These are phyloP conservation scores for Phytophthora citricola DNA, from an alignment of 352 stramenopile genomes.

Conservation along the genomic window DNA sequence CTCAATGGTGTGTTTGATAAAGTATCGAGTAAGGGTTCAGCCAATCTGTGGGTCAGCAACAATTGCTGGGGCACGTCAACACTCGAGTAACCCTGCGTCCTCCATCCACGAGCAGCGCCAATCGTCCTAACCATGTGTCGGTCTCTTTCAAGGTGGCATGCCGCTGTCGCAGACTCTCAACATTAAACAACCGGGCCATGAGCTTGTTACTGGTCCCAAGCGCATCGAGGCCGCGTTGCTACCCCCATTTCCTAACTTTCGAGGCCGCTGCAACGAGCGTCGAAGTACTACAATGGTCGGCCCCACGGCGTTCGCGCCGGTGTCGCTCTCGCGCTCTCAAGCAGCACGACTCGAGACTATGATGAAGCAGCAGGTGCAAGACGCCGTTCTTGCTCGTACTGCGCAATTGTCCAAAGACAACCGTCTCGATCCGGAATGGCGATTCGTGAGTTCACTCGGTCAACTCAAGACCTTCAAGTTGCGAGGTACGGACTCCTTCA, in stretches of 20 bases:
- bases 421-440: slow-evolving; percentile 49
- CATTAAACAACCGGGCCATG: slow-evolving; percentile 4
- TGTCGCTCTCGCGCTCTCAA: slow-evolving; percentile 42
- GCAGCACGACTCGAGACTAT: slow-evolving; percentile 38
- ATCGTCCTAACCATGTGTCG: slow-evolving; percentile 20
- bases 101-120: not conserved
- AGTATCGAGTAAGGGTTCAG: slow-evolving; percentile 2
- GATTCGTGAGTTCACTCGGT: slow-evolving; percentile 40
- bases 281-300: slow-evolving; percentile 12
- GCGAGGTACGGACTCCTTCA: slow-evolving; percentile 36
- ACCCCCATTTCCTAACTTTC: slow-evolving; percentile 35
- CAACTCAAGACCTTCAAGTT: slow-evolving; percentile 55
- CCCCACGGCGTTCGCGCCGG: slow-evolving; percentile 23
- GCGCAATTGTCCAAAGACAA: slow-evolving; percentile 24
- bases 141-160: slow-evolving; percentile 23
- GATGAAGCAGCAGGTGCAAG: slow-evolving; percentile 55
- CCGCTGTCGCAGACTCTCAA: slow-evolving; percentile 22
- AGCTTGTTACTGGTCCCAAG: slow-evolving; percentile 5
- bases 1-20: not conserved
- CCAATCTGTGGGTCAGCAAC: not conserved
- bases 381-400: slow-evolving; percentile 44
- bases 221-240: too few species aligned
- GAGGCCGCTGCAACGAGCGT: slow-evolving; percentile 11
- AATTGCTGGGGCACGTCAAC: not conserved
- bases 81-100: not conserved